Evolutionary conservation across 257 asterid genomes (phyloP).

Genomic region (Jaltomata sinuosa): DNA sequence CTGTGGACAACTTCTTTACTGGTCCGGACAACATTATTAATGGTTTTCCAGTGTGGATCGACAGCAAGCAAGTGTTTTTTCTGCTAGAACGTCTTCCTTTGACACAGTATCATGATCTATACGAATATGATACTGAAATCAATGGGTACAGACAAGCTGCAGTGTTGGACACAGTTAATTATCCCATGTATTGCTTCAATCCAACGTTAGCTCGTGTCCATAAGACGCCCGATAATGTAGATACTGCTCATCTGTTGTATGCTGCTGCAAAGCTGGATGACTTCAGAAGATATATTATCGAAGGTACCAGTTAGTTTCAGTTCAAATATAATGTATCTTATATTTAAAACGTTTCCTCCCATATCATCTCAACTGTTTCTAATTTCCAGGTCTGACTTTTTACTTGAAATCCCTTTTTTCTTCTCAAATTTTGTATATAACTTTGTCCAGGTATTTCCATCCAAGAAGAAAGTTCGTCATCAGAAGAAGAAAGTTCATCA

Average conservation of each 20-base stretch:
- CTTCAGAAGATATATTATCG: background rate
- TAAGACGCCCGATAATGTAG: background rate
- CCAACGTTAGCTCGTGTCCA: background rate
- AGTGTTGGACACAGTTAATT: background rate
- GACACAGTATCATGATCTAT: no score
- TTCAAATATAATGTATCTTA: no score
- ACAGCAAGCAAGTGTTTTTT: no score
- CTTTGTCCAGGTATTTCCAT: background rate
- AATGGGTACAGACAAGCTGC: no score
- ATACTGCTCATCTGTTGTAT: background rate
- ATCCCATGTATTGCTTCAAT: no score
- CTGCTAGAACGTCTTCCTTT: no score
- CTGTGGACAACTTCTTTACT: no score
- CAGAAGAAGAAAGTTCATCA: background rate
- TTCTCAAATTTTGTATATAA: background rate
- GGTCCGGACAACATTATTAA: no score
- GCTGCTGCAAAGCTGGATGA: background rate
- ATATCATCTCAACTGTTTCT: no score
- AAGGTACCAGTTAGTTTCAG: background rate
- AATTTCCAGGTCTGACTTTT: background rate
- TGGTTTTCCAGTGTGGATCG: no score
- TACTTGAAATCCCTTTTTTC: background rate
- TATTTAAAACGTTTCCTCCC: no score
- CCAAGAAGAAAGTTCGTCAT: background rate
- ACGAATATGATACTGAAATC: no score